Evolutionary conservation across 2,329 filamentous ascomycete genomes (phyloP).

Genomic region (Fusarium sp.): DNA sequence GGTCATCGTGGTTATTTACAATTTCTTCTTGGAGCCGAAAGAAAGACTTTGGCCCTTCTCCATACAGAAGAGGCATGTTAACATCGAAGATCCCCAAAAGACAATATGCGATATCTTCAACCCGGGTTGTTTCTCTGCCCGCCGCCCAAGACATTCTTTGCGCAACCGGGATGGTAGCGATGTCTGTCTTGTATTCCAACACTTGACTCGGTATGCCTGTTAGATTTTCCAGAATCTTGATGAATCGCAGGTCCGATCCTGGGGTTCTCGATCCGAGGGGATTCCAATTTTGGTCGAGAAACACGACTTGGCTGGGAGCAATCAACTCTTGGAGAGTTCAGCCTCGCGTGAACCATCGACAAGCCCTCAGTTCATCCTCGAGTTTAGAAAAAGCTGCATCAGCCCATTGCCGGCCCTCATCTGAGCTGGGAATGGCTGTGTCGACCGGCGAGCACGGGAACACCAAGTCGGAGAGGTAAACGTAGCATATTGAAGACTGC

Average conservation of each 20-base stretch:
- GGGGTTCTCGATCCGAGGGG: neutral
- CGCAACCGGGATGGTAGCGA: neutral
- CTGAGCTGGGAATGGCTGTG: fast-evolving
- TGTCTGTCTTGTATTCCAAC: fast-evolving
- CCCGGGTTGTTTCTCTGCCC: fast-evolving
- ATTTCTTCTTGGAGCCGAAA: neutral
- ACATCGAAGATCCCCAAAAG: neutral
- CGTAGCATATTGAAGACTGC: neutral
- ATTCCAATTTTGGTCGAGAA: neutral
- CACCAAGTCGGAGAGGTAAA: neutral
- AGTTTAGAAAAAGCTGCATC: neutral
- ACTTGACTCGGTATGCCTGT: neutral
- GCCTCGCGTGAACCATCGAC: neutral
- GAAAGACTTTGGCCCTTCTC: neutral
- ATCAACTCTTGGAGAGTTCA: neutral
- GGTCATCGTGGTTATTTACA: fast-evolving
- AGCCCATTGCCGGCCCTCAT: neutral
- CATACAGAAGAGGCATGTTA: neutral
- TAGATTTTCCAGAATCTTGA: neutral
- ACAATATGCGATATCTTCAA: neutral
- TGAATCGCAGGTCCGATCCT: fast-evolving
- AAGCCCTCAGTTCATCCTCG: fast-evolving
- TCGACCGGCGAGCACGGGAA: neutral
- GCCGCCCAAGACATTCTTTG: neutral
- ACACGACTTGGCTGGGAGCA: neutral